Percentiles rank a stretch among this genome's conserved stretches.
These are phyloP conservation scores for Thalia dealbata DNA, from an alignment of 176 grass and related monocot species.

Conservation along the genomic window DNA sequence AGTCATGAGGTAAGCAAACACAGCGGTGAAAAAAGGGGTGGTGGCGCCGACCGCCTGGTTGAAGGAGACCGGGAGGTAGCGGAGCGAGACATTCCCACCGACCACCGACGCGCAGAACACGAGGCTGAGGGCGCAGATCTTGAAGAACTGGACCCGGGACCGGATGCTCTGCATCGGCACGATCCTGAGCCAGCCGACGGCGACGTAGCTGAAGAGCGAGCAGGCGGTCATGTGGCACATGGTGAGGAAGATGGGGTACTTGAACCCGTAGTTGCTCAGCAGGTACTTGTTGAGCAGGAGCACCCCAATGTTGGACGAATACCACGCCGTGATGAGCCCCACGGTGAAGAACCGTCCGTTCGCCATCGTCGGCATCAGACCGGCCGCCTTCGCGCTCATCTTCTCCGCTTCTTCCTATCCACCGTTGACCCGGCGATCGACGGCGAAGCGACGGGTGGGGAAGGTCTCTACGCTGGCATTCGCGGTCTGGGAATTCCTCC, in stretches of 20 bases:
- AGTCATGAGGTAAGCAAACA: slow-evolving; percentile 60
- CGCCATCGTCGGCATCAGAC: background rate
- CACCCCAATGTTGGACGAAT: slow-evolving; percentile 83
- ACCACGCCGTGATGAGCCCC: slow-evolving; percentile 72
- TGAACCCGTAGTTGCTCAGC: slow-evolving; percentile 76
- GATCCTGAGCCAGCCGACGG: slow-evolving; percentile 26
- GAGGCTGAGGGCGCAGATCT: slow-evolving; percentile 57
- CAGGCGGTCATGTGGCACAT: slow-evolving; percentile 81
- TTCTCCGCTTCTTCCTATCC: background rate
- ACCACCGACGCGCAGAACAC: slow-evolving; percentile 91
- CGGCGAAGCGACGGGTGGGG: background rate
- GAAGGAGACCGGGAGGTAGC: slow-evolving; percentile 87
- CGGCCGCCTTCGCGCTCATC: slow-evolving; percentile 8
- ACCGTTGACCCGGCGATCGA: background rate
- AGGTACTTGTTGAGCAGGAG: slow-evolving; percentile 94
- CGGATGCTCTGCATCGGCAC: slow-evolving; percentile 17
- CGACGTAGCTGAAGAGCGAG: slow-evolving; percentile 46
- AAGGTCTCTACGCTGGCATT: no score
- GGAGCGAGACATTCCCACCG: slow-evolving; percentile 75
- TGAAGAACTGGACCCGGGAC: slow-evolving; percentile 44
- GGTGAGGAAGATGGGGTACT: slow-evolving; percentile 76
- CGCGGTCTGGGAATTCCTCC: no score
- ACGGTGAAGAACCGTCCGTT: slow-evolving; percentile 31
- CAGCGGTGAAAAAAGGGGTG: slow-evolving; percentile 90
- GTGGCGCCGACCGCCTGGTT: slow-evolving; percentile 93